These are phyloP conservation scores for Monilinia laxa DNA, from an alignment of 2,329 filamentous ascomycete genomes.

Conservation along the genomic window DNA sequence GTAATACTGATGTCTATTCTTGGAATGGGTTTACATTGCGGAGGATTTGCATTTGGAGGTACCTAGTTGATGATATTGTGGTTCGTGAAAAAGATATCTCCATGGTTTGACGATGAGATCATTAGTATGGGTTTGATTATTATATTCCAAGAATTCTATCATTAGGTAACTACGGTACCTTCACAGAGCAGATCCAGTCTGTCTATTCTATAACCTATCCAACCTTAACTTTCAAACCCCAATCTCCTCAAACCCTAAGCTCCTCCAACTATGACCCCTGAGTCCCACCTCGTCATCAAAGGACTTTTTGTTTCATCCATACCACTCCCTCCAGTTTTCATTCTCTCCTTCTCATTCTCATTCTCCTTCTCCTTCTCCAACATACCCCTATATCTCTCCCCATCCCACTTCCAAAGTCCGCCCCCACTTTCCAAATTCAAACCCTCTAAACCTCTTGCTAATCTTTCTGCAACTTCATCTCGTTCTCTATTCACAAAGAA, in stretches of 20 bases:
- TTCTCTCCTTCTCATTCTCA: slow-evolving; percentile 25
- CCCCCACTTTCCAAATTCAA: slow-evolving; percentile 36
- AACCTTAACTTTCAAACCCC: background rate
- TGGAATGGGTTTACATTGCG: background rate
- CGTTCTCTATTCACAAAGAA: slow-evolving; percentile 67
- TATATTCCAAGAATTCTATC: background rate
- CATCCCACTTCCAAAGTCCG: slow-evolving; percentile 38
- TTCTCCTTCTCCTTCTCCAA: slow-evolving; percentile 25
- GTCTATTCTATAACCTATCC: background rate
- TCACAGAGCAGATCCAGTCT: background rate
- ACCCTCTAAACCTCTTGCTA: slow-evolving; percentile 33
- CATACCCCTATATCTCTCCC: slow-evolving; percentile 32
- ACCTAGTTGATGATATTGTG: too few relatives aligned
- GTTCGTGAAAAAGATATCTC: too few relatives aligned
- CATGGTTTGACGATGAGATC: too few relatives aligned
- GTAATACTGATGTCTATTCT: background rate
- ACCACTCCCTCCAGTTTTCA: background rate
- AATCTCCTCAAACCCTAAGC: background rate
- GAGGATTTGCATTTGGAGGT: background rate
- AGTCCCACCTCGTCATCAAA: slow-evolving; percentile 33
- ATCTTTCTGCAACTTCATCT: slow-evolving; percentile 44
- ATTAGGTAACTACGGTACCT: background rate
- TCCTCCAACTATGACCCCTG: slow-evolving; percentile 27
- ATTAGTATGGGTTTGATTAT: background rate
- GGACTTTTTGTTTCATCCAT: slow-evolving; percentile 31